Conservation (phyloP, 2,329 filamentous ascomycete species). For the Cercospora sesami region DNA sequence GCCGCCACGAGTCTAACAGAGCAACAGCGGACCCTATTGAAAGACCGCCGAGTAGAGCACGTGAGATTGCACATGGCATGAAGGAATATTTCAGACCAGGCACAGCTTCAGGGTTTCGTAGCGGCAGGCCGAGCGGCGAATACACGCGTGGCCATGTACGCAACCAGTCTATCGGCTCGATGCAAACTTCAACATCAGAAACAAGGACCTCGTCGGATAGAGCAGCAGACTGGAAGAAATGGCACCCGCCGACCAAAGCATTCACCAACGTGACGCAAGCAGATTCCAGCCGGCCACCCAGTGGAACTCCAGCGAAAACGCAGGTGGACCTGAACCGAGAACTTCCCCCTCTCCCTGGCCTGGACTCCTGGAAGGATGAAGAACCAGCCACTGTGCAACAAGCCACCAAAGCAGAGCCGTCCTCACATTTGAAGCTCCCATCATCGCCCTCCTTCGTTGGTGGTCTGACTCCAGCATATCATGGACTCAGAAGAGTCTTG, state of each 20-base stretch:
- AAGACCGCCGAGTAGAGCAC: constrained; percentile 23
- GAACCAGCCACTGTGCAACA: constrained; percentile 7
- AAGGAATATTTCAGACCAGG: constrained; percentile 46
- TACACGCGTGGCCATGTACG: constrained; percentile 34
- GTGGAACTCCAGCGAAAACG: constrained; percentile 17
- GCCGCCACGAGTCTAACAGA: constrained; percentile 16
- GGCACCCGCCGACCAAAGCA: constrained; percentile 21
- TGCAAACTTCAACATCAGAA: constrained; percentile 28
- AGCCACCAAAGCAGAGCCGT: not conserved
- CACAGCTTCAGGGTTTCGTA: constrained; percentile 26
- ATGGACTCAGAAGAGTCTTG: constrained; percentile 18
- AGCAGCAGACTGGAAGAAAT: constrained; percentile 18
- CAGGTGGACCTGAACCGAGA: constrained; percentile 49
- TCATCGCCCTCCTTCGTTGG: constrained; percentile 5
- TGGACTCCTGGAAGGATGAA: constrained; percentile 43
- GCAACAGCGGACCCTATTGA: constrained; percentile 14
- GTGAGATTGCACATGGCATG: constrained; percentile 41
- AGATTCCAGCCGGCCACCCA: constrained; percentile 16
- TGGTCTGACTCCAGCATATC: constrained; percentile 10
- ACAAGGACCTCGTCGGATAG: constrained; percentile 22
- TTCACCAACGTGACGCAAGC: constrained; percentile 15
- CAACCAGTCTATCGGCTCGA: constrained; percentile 31
- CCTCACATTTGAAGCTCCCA: not conserved
- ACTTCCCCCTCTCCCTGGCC: constrained; percentile 49
- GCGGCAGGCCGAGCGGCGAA: constrained; percentile 33